Percentiles rank a stretch among this genome's conserved stretches.
phyloP scores from a whole-genome alignment of 805 yeast species.

The Wickerhamiella spandovensis region DNA sequence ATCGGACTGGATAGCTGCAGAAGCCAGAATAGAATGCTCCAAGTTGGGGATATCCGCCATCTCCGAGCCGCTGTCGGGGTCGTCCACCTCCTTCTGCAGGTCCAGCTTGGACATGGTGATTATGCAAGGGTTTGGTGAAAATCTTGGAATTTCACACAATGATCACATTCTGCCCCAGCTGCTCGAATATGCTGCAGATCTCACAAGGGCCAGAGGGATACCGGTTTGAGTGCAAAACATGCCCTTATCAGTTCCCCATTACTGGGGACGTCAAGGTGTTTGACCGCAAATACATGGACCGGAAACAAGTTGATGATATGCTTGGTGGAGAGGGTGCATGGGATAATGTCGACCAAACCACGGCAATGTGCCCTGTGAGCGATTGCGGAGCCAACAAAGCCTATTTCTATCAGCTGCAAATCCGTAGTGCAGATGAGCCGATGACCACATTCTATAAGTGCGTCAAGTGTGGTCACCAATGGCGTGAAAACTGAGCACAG shows the following conservation, averaged over 20 bases:
- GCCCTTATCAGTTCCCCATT: conserved; percentile 91
- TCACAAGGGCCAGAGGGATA: conserved; percentile 45
- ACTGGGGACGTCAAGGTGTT: conserved; percentile 60
- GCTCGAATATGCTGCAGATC: conserved; percentile 79
- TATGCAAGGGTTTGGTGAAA: background rate
- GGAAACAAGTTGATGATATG: conserved; percentile 92
- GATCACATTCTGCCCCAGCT: conserved; percentile 91
- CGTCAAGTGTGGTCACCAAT: conserved; percentile 81
- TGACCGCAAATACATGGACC: conserved; percentile 68
- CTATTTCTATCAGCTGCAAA: conserved; percentile 91
- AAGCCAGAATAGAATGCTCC: background rate
- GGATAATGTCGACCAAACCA: conserved; percentile 97
- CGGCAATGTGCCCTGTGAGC: conserved; percentile 83
- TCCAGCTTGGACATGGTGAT: background rate
- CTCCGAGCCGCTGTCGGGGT: background rate
- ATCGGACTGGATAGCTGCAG: conserved; percentile 2
- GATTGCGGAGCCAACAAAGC: conserved; percentile 82
- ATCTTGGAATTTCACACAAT: conserved; percentile 27
- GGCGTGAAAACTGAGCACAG: conserved; percentile 79
- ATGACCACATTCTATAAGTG: conserved; percentile 98
- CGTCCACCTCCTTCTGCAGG: background rate
- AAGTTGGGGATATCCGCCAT: background rate
- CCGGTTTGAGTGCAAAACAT: conserved; percentile 77
- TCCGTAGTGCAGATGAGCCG: conserved; percentile 97
- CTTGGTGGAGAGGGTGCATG: conserved; percentile 95